phyloP scores from a whole-genome alignment of 2,329 filamentous ascomycete genomes.

The Aspergillus thermomutatus region DNA sequence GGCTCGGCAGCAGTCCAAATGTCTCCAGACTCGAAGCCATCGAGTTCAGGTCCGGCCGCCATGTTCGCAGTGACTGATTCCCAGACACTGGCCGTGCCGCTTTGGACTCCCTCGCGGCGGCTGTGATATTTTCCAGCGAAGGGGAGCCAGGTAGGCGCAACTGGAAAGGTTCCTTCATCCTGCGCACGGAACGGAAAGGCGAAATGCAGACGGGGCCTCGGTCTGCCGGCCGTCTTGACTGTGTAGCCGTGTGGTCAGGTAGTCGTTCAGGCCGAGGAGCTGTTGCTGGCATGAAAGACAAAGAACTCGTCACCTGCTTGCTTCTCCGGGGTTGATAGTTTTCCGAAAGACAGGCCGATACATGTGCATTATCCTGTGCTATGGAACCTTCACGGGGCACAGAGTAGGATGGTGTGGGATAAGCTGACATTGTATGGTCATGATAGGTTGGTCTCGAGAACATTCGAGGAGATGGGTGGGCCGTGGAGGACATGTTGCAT shows the following conservation, averaged over 20 bases:
- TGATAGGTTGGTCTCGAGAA: conserved; percentile 13
- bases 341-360: conserved; percentile 21
- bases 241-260: conserved; percentile 25
- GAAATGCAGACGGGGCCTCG: conserved; percentile 28
- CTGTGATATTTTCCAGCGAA: conserved; percentile 25
- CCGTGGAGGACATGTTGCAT: conserved; percentile 30
- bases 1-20: conserved; percentile 36
- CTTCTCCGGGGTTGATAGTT: conserved; percentile 27
- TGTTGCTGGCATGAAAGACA: conserved; percentile 35
- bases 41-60: conserved; percentile 37
- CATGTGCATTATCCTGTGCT: conserved; percentile 9
- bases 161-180: conserved; percentile 40
- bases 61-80: conserved; percentile 28
- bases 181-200: conserved; percentile 38
- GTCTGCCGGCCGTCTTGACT: conserved; percentile 24
- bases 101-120: conserved; percentile 17
- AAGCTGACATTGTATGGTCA: conserved; percentile 17
- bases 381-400: conserved; percentile 8
- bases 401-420: conserved; percentile 18
- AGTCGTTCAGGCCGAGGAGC: conserved; percentile 25
- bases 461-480: conserved; percentile 24
- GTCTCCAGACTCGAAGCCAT: conserved; percentile 27
- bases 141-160: conserved; percentile 35
- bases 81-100: conserved; percentile 18
- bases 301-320: conserved; percentile 30